Evolutionary conservation across 1,139 yeast species (phyloP), one percentile per base, ranked within the genome.

Genomic region (Candida dubliniensis): DNA sequence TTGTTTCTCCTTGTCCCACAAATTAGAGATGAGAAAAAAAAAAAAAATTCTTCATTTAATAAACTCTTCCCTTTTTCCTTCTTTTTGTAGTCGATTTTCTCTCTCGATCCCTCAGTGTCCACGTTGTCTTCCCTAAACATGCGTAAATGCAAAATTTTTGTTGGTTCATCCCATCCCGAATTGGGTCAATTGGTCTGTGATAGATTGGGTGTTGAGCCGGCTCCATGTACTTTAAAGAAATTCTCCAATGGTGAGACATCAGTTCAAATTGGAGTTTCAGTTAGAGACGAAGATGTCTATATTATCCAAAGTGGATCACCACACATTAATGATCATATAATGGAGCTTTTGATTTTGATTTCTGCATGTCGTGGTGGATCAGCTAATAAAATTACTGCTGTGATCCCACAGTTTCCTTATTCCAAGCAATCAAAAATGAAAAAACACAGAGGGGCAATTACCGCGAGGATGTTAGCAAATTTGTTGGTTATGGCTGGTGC

Each of bases 391-490:
- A 89, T 93, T 63, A 93, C 99, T 14, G 98, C 97, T 8, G 98
- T 95, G 32, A 84, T 95, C 43, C 99, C 99, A 1, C 95, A 90
- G 65, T 95, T 91, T 64, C 99, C 99, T 25, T 95, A 95, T 69
- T 89, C 97, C 24, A 95, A 93, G 65, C 99, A 95, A 67, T 83
- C 93, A 52, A 93, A 93, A 71, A 95, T 93, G 99, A 93, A 91
- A 72, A 93, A 89, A 66, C 98, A 93, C 62, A 79, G 99, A 67
- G 99, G 99, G 46, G 98, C 99, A 31, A 95, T 95, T 57, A 91
- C 99, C 4, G 99, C 99, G n/a, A 80, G 98, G 63, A 91, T 95
- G 99, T 77, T 95, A 63, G 98, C 99, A 47, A 93, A 93, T 57
- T 71, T 95, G 59, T 74, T 95, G 54, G 84, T 91, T 45, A 93